Conservation (phyloP, 495 filamentous ascomycete species). For the Talaromyces stipitatus region DNA sequence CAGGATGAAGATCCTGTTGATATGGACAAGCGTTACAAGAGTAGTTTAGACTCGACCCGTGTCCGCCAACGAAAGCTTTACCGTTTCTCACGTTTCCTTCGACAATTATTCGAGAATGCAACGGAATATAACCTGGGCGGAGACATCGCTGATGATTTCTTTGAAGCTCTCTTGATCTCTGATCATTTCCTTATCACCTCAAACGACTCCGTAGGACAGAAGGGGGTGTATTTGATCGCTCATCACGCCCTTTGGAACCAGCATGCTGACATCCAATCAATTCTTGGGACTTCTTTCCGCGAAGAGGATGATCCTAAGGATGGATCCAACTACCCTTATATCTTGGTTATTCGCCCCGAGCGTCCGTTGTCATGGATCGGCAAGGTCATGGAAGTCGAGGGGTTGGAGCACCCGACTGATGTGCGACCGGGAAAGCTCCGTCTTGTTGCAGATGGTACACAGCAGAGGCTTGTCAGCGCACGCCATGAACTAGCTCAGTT, state of each 20-base stretch:
- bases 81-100: constrained; percentile 78
- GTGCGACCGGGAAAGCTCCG: constrained; percentile 81
- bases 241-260: constrained; percentile 69
- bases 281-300: constrained; percentile 83
- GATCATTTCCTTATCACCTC: constrained; percentile 70
- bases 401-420: constrained; percentile 74
- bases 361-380: constrained; percentile 74
- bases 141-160: constrained; percentile 61
- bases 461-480: constrained; percentile 68
- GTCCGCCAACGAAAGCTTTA: constrained; percentile 86
- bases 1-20: constrained; percentile 76
- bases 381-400: constrained; percentile 57
- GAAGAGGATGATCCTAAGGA: constrained; percentile 66
- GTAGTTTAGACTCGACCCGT: constrained; percentile 87
- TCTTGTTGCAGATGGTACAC: constrained; percentile 82
- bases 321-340: constrained; percentile 60
- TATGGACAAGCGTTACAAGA: constrained; percentile 95
- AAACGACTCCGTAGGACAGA: constrained; percentile 54
- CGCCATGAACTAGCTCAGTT: constrained; percentile 65
- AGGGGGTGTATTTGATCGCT: constrained; percentile 76
- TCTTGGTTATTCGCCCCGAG: constrained; percentile 79
- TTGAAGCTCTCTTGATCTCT: constrained; percentile 72
- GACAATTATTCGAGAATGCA: constrained; percentile 89
- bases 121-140: constrained; percentile 78
- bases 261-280: constrained; percentile 69